Evolutionary conservation across 345 rosid species (phyloP), one percentile per base, ranked within the genome.

Genomic region (Heritiera littoralis): DNA sequence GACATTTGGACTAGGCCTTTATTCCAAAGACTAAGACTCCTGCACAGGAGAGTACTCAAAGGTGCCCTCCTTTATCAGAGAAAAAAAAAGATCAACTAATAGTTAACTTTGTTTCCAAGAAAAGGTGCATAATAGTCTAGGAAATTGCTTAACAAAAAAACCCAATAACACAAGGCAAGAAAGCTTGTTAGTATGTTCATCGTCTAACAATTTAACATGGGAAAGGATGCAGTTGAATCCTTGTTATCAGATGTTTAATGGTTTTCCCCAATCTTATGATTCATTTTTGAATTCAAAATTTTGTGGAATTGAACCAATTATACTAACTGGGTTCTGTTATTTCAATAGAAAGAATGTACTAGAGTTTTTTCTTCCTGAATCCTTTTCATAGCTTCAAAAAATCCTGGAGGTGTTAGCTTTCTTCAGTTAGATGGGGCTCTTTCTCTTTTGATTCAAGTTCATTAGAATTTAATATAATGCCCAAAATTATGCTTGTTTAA

Each of bases 131-230:
- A 14, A 69, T 48, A 46, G n/a, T 48, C 20, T 48, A 46, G 74
- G 56, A 56, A 70, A 28, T 20, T 48, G 56, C 74, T 70, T 70
- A 68, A 68, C 20, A 13, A 23, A 13, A 46, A 70, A 70, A 70
- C 14, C 20, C 74, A 70, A 70, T 70, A 12, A 70, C 11, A 28
- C 56, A 70, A 69, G 23, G 46, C 35, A 68, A 68, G 73, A 69
- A 69, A 70, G 40, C 74, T 28, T 69, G 9, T 11, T 45, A 12
- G 20, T 28, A 48, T 70, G 48, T 7, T 23, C n/a, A 7, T 56
- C 4, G 23, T 48, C 40, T 48, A 70, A 70, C n/a, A 46, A 48
- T 70, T 46, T 28, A 28, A 32, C 56, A 23, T 28, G 6, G 13
- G 56, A 23, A n/a, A 70, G 40, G 58, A 70, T 2, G 4, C 4